Evolutionary conservation across 352 stramenopile species (phyloP), one percentile per base, ranked within the genome.

Genomic region (Pythium brachiatum): DNA sequence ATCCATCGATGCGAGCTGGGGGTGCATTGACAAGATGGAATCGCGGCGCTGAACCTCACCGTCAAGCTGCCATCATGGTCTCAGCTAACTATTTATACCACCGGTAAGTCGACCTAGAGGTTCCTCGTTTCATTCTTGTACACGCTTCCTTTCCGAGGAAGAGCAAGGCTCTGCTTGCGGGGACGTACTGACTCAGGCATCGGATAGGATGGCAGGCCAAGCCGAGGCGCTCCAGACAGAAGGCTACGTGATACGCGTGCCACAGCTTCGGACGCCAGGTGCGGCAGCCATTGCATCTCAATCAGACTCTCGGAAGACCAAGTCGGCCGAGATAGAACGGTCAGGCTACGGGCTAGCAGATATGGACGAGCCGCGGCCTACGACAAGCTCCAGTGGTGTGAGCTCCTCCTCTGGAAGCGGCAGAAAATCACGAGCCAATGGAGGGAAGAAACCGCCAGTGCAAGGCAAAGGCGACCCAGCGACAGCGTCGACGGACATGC

Each of bases 241-340:
- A 18, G 38, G 38, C 4, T 23, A 46, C 38, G 16, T 46, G 0
- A 20, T 47, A 4, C 39, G 39, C 20, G n/a, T 47, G 39, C 39
- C 39, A 18, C 39, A 20, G 39, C 39, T 47, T 26, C 39, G 39
- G 12, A 8, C 39, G n/a, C 39, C 39, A 27, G 39, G n/a, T 7
- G 21, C 7, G 20, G 39, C 18, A 23, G 38, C 38, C 4, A 21
- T 18, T 9, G 16, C 38, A 9, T 23, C 38, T 15, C 39, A 47
- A 25, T n/a, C n/a, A 4, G 16, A 21, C 36, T 2, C 25, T 47
- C 52, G 41, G 2, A 53, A 38, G 16, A 29, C 31, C 34, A 61
- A 58, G 62, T 69, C 56, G 5, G 48, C 46, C 21, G 48, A 60
- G 4, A 23, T 52, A 16, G 50, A 55, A 18, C 62, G 54, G 7